phyloP scores from a whole-genome alignment of 225 moss, liverwort and hornwort genomes.

The Thuidium tamariscinum region DNA sequence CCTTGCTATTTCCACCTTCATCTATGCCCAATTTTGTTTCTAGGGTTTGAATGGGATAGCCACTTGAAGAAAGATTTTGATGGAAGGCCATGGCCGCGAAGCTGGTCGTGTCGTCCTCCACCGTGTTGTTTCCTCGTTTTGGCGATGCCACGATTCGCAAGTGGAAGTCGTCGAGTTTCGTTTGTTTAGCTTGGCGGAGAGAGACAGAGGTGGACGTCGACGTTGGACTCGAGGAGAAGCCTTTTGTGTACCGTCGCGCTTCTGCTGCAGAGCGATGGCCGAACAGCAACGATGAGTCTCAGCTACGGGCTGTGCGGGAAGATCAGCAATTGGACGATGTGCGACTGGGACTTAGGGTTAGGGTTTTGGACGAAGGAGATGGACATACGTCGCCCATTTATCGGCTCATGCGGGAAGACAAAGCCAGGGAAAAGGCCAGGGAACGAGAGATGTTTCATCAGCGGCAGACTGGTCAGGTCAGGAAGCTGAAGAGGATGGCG shows the following conservation, averaged over 20 bases:
- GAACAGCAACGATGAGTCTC: constrained; percentile 3
- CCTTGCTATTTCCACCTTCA: background rate
- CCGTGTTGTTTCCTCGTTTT: background rate
- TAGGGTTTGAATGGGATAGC: background rate
- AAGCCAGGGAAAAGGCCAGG: constrained; percentile 30
- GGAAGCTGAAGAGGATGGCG: constrained; percentile 37
- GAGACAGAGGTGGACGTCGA: constrained; percentile 1
- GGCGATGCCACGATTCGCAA: background rate
- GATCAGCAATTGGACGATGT: background rate
- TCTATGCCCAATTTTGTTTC: background rate
- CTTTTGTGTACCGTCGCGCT: constrained; percentile 39
- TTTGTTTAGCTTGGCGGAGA: constrained; percentile 12
- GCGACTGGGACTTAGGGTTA: background rate
- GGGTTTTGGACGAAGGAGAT: background rate
- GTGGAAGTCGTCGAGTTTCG: background rate
- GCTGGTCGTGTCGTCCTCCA: background rate
- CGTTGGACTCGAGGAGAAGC: constrained; percentile 2
- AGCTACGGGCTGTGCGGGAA: constrained; percentile 4
- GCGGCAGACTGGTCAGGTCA: constrained; percentile 11
- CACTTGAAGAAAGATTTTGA: background rate
- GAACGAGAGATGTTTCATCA: constrained; percentile 18
- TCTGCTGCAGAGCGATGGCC: constrained; percentile 37
- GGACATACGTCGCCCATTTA: constrained; percentile 3
- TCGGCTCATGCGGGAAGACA: constrained; percentile 18
- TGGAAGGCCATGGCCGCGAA: background rate